A percentile compares a stretch with the other conserved stretches of the same genome.
Conservation (phyloP, 805 yeast species). For the Lipomyces mesembrius region DNA sequence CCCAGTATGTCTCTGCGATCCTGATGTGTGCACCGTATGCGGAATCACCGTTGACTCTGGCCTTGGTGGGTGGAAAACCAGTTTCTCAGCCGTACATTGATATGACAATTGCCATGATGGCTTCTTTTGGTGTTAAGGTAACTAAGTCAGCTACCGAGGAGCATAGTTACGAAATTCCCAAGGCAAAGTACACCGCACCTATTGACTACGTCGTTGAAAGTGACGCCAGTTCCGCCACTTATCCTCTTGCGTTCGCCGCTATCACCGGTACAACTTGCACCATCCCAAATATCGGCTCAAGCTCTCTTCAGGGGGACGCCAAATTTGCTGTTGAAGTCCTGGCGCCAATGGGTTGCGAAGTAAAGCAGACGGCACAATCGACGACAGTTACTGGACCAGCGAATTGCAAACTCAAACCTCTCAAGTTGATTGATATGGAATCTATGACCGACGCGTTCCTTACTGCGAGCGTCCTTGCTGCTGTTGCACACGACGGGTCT, state of each 20-base stretch:
- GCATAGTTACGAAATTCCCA: slow-evolving; percentile 88
- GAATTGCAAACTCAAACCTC: slow-evolving; percentile 66
- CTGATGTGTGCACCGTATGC: slow-evolving; percentile 99
- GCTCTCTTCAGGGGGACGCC: slow-evolving; percentile 96
- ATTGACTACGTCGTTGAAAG: slow-evolving; percentile 86
- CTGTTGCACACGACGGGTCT: slow-evolving; percentile 62
- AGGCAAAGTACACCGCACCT: slow-evolving; percentile 80
- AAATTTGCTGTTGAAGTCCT: slow-evolving; percentile 92
- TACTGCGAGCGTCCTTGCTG: slow-evolving; percentile 96
- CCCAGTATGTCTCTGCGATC: slow-evolving; percentile 95
- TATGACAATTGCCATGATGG: slow-evolving; percentile 97
- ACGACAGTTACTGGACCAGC: slow-evolving; percentile 94
- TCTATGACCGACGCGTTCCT: slow-evolving; percentile 99
- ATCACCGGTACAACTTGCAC: slow-evolving; percentile 91
- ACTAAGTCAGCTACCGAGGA: slow-evolving; percentile 68
- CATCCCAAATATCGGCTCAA: slow-evolving; percentile 89
- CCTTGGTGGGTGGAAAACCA: slow-evolving; percentile 95
- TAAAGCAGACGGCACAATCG: slow-evolving; percentile 77
- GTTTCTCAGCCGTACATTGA: slow-evolving; percentile 94
- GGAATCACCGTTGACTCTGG: slow-evolving; percentile 78
- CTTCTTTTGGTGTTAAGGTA: slow-evolving; percentile 81
- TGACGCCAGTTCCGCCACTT: slow-evolving; percentile 97
- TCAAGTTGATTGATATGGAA: slow-evolving; percentile 89
- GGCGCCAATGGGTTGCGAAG: slow-evolving; percentile 92
- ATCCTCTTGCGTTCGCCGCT: slow-evolving; percentile 97